phyloP scores from a whole-genome alignment of 108 stramenopile species.

The Bacterosira constricta region DNA sequence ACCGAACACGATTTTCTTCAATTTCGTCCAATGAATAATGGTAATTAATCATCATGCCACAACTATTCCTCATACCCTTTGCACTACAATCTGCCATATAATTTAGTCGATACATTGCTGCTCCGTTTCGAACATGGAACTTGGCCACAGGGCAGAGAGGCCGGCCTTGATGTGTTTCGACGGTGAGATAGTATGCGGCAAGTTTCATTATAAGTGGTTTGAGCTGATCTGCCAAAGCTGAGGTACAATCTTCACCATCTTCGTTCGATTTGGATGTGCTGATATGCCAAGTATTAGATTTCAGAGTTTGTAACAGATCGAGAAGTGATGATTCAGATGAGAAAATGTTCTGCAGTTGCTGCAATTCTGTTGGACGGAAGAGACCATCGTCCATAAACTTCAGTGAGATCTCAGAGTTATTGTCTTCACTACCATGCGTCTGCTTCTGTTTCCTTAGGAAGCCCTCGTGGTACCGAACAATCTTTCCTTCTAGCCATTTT shows the following conservation, averaged over 20 bases:
- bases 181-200: conserved; percentile 66
- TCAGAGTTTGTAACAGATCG: conserved; percentile 16
- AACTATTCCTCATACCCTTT: conserved; percentile 70
- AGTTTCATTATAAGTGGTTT: conserved; percentile 66
- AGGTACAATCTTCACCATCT: not conserved
- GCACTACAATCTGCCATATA: conserved; percentile 67
- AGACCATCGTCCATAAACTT: conserved; percentile 37
- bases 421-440: not conserved
- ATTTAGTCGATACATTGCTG: conserved; percentile 72
- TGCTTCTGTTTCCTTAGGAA: not conserved
- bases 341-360: conserved; percentile 17
- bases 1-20: conserved; percentile 51
- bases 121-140: conserved; percentile 89
- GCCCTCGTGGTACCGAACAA: conserved; percentile 28
- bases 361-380: conserved; percentile 43
- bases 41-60: conserved; percentile 90
- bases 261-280: not conserved
- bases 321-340: conserved; percentile 19
- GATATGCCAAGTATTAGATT: conserved; percentile 11
- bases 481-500: conserved; percentile 78
- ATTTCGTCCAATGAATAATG: conserved; percentile 65
- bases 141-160: conserved; percentile 84
- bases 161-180: conserved; percentile 71
- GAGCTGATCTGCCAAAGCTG: conserved; percentile 28
- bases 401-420: not conserved